phyloP scores from a whole-genome alignment of 495 filamentous ascomycete species.

The Bathelium albidoporum region DNA sequence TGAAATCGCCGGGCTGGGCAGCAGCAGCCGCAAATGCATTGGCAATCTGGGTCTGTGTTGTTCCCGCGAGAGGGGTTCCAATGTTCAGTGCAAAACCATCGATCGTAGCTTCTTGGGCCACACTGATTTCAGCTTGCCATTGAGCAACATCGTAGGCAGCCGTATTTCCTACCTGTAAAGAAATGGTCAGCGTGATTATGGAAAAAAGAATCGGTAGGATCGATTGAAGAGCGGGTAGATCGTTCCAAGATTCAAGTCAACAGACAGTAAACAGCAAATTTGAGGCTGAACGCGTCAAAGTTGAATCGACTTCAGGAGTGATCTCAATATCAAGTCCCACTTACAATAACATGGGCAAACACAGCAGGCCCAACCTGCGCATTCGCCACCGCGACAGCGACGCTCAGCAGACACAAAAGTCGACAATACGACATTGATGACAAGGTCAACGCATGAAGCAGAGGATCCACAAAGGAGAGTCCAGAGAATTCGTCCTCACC shows the following conservation, averaged over 20 bases:
- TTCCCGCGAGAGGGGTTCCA: conserved; percentile 37
- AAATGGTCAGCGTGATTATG: neutral
- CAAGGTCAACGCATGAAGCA: neutral
- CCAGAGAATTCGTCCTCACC: neutral
- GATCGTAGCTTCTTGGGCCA: conserved; percentile 52
- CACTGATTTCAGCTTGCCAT: conserved; percentile 50
- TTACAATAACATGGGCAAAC: neutral
- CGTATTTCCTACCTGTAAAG: conserved; percentile 7
- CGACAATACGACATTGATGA: neutral
- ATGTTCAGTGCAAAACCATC: conserved; percentile 68
- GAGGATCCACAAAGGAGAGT: neutral
- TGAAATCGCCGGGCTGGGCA: conserved; percentile 38
- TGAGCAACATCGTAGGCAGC: conserved; percentile 6
- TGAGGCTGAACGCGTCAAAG: no score
- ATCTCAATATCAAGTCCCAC: neutral
- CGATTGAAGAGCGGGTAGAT: no score
- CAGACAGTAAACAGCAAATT: no score
- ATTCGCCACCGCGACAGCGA: neutral
- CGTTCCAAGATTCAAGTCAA: no score
- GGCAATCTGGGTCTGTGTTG: conserved; percentile 38
- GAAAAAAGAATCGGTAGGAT: neutral
- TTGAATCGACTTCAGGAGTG: no score
- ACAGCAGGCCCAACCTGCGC: neutral
- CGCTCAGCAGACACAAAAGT: neutral
- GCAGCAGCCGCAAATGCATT: conserved; percentile 49